Base-by-base conservation (phyloP, 352 stramenopile species). In the Globisporangium megalacanthum region DNA sequence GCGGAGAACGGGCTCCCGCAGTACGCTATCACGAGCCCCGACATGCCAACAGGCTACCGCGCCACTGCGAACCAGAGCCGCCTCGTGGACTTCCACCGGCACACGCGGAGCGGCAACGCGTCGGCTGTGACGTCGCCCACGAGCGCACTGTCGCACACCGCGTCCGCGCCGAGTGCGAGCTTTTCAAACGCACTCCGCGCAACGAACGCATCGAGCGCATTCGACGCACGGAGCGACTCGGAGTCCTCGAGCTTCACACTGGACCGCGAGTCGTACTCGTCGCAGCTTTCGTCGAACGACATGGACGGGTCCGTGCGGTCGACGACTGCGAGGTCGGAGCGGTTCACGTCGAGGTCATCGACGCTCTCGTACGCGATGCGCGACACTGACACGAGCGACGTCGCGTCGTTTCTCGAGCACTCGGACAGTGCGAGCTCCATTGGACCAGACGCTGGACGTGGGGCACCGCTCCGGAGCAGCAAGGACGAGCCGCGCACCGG, bases 21-120 rank as follows among this genome's bases (percentile, higher is more conserved):
- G 50, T 63, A 65, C 53, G 45, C 59, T 45, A 25, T 65, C 59
- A 65, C 59, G 46, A 65, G 59, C 8, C 59, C 59, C 45, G 59
- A 59, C 35, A 65, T 65, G 59, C 59, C 59, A 0, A 19, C 59
- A 0, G 58, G 41, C 35, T 65, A 65, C 20, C 59, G 52, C 39
- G 44, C 36, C 29, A 56, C 59, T 1, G 53, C 52, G 14, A 41
- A 46, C 19, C 59, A 65, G 31, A 65, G 52, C 29, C 59, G 59
- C 2, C 59, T 65, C 35, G 11, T 44, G 4, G 53, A 60, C 52
- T 45, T 56, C 10, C 60, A 46, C 22, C 52, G 52, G 11, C 59
- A 47, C 10, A 60, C 53, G 2, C 59, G 53, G 6, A 60, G 19
- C 5, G 36, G 52, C n/a, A 56, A 45, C 20, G 41, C 39, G 44